Evolutionary conservation across 2,329 filamentous ascomycete genomes (phyloP).

Genomic region (Trichoderma gracile): DNA sequence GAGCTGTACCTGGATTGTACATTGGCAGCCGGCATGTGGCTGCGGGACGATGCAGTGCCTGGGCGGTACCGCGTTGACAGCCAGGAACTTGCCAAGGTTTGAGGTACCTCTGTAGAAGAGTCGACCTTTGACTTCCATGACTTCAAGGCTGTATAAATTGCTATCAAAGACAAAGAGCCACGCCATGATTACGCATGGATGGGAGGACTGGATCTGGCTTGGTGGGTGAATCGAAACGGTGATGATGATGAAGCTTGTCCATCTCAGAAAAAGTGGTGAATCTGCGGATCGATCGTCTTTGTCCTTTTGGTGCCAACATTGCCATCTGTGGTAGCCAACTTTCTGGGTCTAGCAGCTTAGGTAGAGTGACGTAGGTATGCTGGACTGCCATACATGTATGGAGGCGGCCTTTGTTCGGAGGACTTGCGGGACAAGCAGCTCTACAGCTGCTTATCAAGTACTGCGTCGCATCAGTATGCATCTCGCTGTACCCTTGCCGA

Average conservation of each 20-base stretch:
- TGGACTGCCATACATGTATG: not conserved
- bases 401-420: not conserved
- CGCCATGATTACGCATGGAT: not conserved
- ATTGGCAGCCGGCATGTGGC: not conserved
- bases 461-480: no score
- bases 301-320: no score
- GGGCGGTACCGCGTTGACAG: slow-evolving; percentile 8
- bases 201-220: no score
- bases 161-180: not conserved
- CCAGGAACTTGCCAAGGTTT: not conserved
- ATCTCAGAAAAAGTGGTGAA: no score
- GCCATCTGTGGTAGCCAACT: no score
- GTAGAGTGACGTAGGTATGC: no score
- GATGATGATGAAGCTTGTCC: no score
- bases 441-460: not conserved
- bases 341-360: no score
- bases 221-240: not conserved
- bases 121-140: not conserved
- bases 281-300: no score
- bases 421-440: not conserved
- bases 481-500: not conserved
- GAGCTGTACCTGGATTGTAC: slow-evolving; percentile 23
- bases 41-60: slow-evolving; percentile 11
- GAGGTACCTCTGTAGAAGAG: no score
- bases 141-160: no score